Base-by-base conservation (phyloP, 208 protist genomes). In the Lotmaria passim region DNA sequence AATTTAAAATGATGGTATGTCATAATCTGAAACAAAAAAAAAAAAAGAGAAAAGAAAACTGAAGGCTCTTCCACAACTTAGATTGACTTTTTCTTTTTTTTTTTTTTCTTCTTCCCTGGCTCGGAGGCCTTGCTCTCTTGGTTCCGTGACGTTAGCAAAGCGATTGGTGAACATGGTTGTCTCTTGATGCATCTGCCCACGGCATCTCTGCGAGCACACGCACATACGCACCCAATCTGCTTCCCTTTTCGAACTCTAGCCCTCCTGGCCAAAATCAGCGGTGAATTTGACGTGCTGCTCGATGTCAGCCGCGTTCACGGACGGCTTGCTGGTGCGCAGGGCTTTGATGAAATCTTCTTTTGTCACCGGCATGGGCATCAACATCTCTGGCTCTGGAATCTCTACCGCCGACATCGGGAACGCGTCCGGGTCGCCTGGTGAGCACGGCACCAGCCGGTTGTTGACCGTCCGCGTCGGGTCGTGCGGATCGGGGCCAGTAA, bases 211-310 rank as follows among this genome's bases (percentile, higher is more conserved):
- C n/a, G n/a, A n/a, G n/a, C n/a, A n/a, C n/a, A n/a, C n/a, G n/a
- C n/a, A n/a, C n/a, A n/a, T n/a, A n/a, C n/a, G n/a, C n/a, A n/a
- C n/a, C n/a, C n/a, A n/a, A n/a, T n/a, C n/a, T n/a, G n/a, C n/a
- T n/a, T n/a, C n/a, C n/a, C n/a, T n/a, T n/a, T 17, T n/a, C 15
- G 41, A 46, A 15, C n/a, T 47, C 84, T 87, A 97, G 53, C 93
- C 96, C 59, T 99, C 97, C 75, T 98, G 94, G 36, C 98, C 98
- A 87, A 99, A 99, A 48, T 99, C 94, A 12, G 88, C 56, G 0
- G 97, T 99, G 68, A 98, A 99, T 69, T 98, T 85, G 23, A 96
- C 61, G 71, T 99, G 95, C 69, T 92, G 79, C 28, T 78, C 73
- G 31, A 99, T 93, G 68, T 99, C 98, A 5, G 77, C 78, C 10